A percentile compares a stretch with the other conserved stretches of the same genome.
These are phyloP conservation scores for Microsporum canis DNA, from an alignment of 2,329 filamentous ascomycete genomes.

Conservation along the genomic window DNA sequence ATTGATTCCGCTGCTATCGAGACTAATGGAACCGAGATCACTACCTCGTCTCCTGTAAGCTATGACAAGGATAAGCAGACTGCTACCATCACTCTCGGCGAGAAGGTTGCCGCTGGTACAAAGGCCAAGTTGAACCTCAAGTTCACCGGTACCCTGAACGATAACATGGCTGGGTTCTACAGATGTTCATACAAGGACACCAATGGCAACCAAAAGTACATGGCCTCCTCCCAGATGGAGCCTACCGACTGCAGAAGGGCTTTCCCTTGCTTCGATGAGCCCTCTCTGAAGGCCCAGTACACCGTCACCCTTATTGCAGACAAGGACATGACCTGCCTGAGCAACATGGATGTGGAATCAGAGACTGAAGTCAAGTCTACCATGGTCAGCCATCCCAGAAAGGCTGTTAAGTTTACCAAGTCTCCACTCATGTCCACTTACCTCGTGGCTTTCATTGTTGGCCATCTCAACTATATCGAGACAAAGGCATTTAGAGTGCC, in stretches of 20 bases:
- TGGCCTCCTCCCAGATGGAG: slow-evolving; percentile 94
- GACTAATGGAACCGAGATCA: slow-evolving; percentile 45
- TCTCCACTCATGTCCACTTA: slow-evolving; percentile 95
- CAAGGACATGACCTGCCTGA: slow-evolving; percentile 79
- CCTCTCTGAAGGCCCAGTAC: slow-evolving; percentile 83
- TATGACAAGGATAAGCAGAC: slow-evolving; percentile 72
- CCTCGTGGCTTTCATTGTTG: slow-evolving; percentile 84
- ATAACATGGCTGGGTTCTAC: slow-evolving; percentile 97
- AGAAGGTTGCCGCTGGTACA: slow-evolving; percentile 59
- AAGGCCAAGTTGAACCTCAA: slow-evolving; percentile 68
- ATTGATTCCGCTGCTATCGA: slow-evolving; percentile 64
- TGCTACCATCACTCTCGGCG: slow-evolving; percentile 67
- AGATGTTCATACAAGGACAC: slow-evolving; percentile 80
- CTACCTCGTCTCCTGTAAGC: slow-evolving; percentile 55
- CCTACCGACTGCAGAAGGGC: slow-evolving; percentile 84
- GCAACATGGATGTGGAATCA: slow-evolving; percentile 88
- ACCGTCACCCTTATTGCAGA: slow-evolving; percentile 85
- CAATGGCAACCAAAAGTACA: slow-evolving; percentile 65
- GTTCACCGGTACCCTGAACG: slow-evolving; percentile 72
- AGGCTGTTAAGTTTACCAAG: slow-evolving; percentile 83
- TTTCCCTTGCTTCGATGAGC: slow-evolving; percentile 95
- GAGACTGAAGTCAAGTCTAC: slow-evolving; percentile 61
- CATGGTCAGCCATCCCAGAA: slow-evolving; percentile 54
- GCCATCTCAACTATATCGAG: slow-evolving; percentile 88
- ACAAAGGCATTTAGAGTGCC: slow-evolving; percentile 84